These are phyloP conservation scores for Chlorella ohadii DNA, from an alignment of 139 green algal genomes.

Conservation along the genomic window DNA sequence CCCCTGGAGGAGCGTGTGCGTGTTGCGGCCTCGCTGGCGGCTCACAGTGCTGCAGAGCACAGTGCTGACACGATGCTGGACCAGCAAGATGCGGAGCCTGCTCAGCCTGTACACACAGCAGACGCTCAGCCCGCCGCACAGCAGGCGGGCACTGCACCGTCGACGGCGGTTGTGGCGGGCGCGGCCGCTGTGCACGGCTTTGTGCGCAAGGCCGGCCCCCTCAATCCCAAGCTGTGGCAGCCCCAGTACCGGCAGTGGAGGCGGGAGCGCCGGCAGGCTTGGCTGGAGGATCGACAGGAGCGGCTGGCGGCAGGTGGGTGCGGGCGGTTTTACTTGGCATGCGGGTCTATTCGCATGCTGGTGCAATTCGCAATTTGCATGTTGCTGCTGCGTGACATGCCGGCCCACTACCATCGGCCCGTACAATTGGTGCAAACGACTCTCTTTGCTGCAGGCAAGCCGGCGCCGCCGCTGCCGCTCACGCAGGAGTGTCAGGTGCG, in stretches of 20 bases:
- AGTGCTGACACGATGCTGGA: too few relatives aligned
- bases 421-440: too few relatives aligned
- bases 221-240: constrained; percentile 10
- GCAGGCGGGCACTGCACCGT: neutral
- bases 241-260: neutral
- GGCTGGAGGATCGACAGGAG: constrained; percentile 1
- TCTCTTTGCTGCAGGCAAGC: neutral
- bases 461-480: neutral
- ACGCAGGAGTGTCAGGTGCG: neutral
- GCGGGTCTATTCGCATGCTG: too few relatives aligned
- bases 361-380: too few relatives aligned
- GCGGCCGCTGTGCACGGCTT: constrained; percentile 5
- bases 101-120: too few relatives aligned
- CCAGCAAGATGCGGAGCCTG: too few relatives aligned
- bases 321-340: too few relatives aligned
- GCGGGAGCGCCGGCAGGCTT: neutral
- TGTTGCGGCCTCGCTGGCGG: too few relatives aligned
- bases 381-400: neutral
- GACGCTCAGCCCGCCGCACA: too few relatives aligned
- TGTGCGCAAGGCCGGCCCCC: constrained; percentile 13
- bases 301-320: neutral
- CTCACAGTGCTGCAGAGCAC: too few relatives aligned
- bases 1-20: too few relatives aligned
- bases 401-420: too few relatives aligned
- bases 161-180: neutral